These are phyloP conservation scores for Phytophthora pisi DNA, from an alignment of 352 stramenopile species.

Conservation along the genomic window DNA sequence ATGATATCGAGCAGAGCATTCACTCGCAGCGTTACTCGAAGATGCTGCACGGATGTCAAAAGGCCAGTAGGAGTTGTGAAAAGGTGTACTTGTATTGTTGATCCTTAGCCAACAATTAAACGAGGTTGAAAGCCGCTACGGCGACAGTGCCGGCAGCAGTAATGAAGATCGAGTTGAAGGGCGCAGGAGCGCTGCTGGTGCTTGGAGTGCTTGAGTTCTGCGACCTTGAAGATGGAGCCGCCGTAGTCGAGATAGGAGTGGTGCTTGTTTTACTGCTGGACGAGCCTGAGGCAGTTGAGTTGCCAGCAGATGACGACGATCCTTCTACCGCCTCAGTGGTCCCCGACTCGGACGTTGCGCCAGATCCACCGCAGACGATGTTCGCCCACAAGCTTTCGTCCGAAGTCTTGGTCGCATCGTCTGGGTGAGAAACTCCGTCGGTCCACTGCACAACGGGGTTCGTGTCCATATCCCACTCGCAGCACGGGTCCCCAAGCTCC, in stretches of 20 bases:
- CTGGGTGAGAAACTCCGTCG: constrained; percentile 22
- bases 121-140: constrained; percentile 12
- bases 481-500: constrained; percentile 21
- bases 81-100: constrained; percentile 13
- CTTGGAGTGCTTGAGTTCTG: constrained; percentile 20
- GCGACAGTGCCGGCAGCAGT: constrained; percentile 4
- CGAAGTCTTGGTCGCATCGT: constrained; percentile 24
- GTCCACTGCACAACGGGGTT: constrained; percentile 24
- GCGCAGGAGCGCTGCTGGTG: constrained; percentile 9
- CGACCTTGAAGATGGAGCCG: constrained; percentile 10
- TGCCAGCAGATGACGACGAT: constrained; percentile 7
- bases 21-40: constrained; percentile 8
- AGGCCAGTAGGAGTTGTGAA: background rate
- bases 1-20: background rate
- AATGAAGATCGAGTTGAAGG: constrained; percentile 11
- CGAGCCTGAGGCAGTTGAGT: constrained; percentile 16
- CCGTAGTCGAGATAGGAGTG: constrained; percentile 2
- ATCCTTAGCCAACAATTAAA: constrained; percentile 6
- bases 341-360: constrained; percentile 3
- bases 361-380: constrained; percentile 15
- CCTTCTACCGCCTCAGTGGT: background rate
- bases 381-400: constrained; percentile 25
- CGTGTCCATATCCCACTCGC: constrained; percentile 20
- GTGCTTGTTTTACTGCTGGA: constrained; percentile 5
- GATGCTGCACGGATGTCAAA: constrained; percentile 9